Base-by-base conservation (phyloP, 1,139 yeast species). In the Dujonia santamariae region DNA sequence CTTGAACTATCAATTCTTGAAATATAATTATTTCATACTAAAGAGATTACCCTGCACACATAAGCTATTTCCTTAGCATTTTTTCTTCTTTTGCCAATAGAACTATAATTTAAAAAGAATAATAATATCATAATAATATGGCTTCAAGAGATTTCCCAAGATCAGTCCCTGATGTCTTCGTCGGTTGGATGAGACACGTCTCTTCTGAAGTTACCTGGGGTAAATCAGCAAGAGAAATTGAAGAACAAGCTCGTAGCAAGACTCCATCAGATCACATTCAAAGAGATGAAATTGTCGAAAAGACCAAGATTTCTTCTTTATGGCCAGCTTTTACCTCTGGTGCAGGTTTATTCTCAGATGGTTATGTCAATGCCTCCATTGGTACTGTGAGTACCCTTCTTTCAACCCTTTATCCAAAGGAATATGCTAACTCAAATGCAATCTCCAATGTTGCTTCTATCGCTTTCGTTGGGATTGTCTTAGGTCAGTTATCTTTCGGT, bases 251-350 rank as follows among this genome's bases (percentile, higher is more conserved):
- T 22, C 37, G 43, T 27, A n/a, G n/a, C n/a, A n/a, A n/a, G n/a
- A n/a, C n/a, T n/a, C n/a, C n/a, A n/a, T 45, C 38, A 7, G 42
- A 45, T 13, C 51, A 49, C 30, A 32, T 37, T 19, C 50, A 42
- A 35, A 59, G 46, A 3, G 43, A 52, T 2, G 36, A 36, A 30
- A 20, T 36, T 18, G 38, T 36, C 4, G 44, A 39, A 13, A 49
- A 56, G 34, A 65, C 63, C 11, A 44, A 50, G 34, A 41, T 47
- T 38, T 60, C 51, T 27, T 59, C 53, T 35, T 54, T 63, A 34
- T 77, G 94, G 86, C 85, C 96, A 5, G 85, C 90, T 30, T 72
- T 85, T 44, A 80, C 88, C 15, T 80, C 96, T 1, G 97, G 97
- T 44, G 92, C 96, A 1, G 94, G 94, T 41, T 63, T 85, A 31